Base-by-base conservation (phyloP, 1,139 yeast genomes). In the Candida labiduridarum region DNA sequence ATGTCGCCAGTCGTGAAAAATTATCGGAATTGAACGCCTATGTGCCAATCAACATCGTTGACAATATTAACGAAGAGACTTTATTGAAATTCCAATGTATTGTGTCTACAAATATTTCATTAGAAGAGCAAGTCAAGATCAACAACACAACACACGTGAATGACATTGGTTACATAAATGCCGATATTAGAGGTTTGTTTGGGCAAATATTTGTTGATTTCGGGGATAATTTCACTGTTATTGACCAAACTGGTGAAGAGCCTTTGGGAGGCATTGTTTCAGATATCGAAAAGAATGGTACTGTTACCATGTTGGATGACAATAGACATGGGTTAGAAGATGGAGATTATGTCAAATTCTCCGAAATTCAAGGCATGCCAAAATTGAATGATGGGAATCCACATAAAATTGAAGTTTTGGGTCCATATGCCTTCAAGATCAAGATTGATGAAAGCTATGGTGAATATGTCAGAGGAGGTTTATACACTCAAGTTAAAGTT, bases 171-270 rank as follows among this genome's bases (percentile, higher is more conserved):
- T 94, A 85, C 66, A 89, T 94, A 56, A 74, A 88, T 52, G 85
- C 96, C 8, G 96, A 87, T 63, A 76, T 89, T 41, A 80, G 89
- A 59, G 99, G 99, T 47, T 78, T 95, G 55, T 90, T 92, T 67
- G 98, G 97, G 48, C 84, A 79, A 60, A 82, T 88, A 31, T 94
- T 94, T 69, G 96, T 90, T 36, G 99, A 94, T 66, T 85, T 94
- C 56, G 99, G 99, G 49, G 80, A 79, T 0, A 76, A 80, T 27
- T 94, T 94, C 70, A 82, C 88, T 2, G 86, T 94, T 29, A 76
- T 87, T 53, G 99, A 94, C 65, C 80, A 84, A 45, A 89, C 87
- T 47, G 99, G 99, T 46, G 98, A 94, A 71, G 98, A 94, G 68
- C 96, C 97, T 19, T 75, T 77, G 46, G 67, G 84, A 3, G 99